Evolutionary conservation across 331 rosid genomes (phyloP).

Genomic region (Dryas integrifolia): DNA sequence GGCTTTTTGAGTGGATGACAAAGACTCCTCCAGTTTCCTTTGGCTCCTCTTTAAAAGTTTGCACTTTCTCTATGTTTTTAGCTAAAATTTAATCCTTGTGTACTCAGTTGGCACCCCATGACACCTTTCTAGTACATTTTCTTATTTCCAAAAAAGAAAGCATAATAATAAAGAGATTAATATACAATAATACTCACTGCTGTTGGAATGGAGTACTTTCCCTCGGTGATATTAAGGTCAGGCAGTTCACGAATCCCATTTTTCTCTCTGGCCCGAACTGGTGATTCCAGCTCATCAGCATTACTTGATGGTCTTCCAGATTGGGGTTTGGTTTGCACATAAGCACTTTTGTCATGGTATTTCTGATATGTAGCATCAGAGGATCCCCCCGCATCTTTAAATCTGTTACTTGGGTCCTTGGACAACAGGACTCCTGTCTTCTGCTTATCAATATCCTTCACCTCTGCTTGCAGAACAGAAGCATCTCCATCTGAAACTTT

Average conservation of each 20-base stretch:
- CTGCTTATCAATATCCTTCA: constrained; percentile 60
- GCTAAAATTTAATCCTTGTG: background rate
- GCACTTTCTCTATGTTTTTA: background rate
- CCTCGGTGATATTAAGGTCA: constrained; percentile 56
- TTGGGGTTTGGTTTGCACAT: constrained; percentile 57
- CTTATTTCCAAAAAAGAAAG: background rate
- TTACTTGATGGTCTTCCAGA: constrained; percentile 49
- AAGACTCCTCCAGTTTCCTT: background rate
- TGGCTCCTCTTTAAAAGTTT: background rate
- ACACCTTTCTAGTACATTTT: background rate
- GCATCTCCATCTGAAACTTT: constrained; percentile 56
- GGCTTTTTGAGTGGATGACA: background rate
- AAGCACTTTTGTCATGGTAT: constrained; percentile 56
- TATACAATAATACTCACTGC: constrained; percentile 51
- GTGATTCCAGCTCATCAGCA: constrained; percentile 50
- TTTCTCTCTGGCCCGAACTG: constrained; percentile 55
- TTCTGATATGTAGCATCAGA: constrained; percentile 55
- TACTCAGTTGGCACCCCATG: background rate
- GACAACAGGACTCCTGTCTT: constrained; percentile 53
- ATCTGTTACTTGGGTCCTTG: constrained; percentile 55
- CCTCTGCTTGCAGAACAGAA: constrained; percentile 43
- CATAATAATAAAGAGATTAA: constrained; percentile 9
- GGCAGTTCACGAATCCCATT: constrained; percentile 60
- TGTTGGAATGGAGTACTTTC: constrained; percentile 49
- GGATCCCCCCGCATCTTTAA: constrained; percentile 54